A percentile compares a stretch with the other conserved stretches of the same genome.
Conservation (phyloP, 106 monocot genomes). For the Phalaenopsis aphrodite region DNA sequence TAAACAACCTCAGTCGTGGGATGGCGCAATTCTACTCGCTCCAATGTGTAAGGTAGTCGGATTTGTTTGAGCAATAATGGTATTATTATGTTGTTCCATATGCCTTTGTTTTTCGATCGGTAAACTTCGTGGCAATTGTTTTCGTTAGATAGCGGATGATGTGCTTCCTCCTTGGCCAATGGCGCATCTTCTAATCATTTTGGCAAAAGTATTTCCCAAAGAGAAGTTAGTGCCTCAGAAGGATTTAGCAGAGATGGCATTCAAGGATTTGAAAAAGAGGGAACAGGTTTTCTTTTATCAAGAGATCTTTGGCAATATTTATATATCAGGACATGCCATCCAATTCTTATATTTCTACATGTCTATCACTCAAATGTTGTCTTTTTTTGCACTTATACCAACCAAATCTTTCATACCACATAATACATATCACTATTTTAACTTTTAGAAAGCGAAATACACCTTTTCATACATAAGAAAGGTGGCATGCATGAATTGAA, state of each 20-base stretch:
- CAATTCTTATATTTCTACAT: no score
- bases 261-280: conserved; percentile 63
- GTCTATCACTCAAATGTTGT: no score
- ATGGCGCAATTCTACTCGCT: conserved; percentile 70
- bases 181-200: conserved; percentile 39
- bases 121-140: background rate
- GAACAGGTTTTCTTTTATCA: conserved; percentile 40
- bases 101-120: background rate
- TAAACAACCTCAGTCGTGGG: conserved; percentile 45
- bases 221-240: conserved; percentile 69
- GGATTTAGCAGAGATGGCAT: conserved; percentile 82
- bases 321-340: background rate
- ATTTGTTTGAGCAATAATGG: background rate
- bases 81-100: background rate
- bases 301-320: background rate
- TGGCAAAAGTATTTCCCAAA: conserved; percentile 62
- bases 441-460: no score
- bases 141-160: conserved; percentile 69
- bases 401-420: no score
- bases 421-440: no score
- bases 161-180: conserved; percentile 78
- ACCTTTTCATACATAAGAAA: no score
- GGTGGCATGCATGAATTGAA: no score
- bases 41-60: conserved; percentile 79
- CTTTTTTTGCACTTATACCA: no score